These are phyloP conservation scores for Athelia sp. DNA, from an alignment of 1,284 basidiomycete species.

Conservation along the genomic window DNA sequence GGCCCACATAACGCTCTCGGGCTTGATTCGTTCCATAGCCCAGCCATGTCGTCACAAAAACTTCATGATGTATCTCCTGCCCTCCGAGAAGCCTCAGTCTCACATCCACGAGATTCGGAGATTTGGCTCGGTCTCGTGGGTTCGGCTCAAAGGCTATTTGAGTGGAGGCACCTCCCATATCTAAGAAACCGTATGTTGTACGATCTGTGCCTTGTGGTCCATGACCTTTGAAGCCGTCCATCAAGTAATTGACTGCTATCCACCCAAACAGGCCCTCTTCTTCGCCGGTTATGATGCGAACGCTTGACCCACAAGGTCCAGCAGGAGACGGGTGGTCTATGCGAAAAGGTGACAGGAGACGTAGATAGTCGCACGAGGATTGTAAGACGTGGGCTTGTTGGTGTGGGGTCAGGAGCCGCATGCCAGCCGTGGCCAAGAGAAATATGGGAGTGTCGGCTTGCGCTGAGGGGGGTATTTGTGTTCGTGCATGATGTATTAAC, in stretches of 20 bases:
- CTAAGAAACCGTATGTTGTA: conserved; percentile 95
- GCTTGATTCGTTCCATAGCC: conserved; percentile 98
- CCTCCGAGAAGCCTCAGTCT: conserved; percentile 81
- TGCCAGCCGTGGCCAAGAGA: conserved; percentile 94
- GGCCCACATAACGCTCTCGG: conserved; percentile 83
- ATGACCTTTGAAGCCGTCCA: conserved; percentile 88
- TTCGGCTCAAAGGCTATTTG: conserved; percentile 95
- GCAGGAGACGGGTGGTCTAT: conserved; percentile 57
- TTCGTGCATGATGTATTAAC: conserved; percentile 78
- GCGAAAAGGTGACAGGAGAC: conserved; percentile 68
- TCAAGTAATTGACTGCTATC: conserved; percentile 98
- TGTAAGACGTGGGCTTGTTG: conserved; percentile 73
- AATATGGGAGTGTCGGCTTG: conserved; percentile 87
- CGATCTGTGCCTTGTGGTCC: conserved; percentile 44
- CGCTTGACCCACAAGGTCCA: conserved; percentile 84
- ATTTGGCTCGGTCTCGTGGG: conserved; percentile 42
- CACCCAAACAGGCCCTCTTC: conserved; percentile 98
- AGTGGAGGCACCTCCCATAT: conserved; percentile 99
- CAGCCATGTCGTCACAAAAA: conserved; percentile 98
- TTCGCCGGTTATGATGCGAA: conserved; percentile 95
- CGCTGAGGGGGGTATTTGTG: conserved; percentile 81
- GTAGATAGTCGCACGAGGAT: conserved; percentile 77
- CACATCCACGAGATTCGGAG: conserved; percentile 73
- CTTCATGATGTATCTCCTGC: conserved; percentile 83
- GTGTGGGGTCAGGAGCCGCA: conserved; percentile 78